Evolutionary conservation across 2,329 filamentous ascomycete species (phyloP).

Genomic region (Ophiostoma novo-ulmi): DNA sequence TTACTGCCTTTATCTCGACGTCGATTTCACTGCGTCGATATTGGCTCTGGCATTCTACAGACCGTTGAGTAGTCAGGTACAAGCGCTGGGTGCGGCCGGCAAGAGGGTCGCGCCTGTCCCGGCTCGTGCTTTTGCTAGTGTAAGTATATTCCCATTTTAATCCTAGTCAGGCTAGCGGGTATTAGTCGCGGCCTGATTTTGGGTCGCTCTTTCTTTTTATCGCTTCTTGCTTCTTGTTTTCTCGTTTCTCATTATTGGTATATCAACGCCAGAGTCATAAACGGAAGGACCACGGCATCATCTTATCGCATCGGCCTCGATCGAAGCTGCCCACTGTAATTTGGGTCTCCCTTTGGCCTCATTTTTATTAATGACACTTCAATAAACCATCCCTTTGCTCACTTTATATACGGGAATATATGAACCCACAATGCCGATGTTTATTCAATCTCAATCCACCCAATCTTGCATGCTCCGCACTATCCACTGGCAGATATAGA

Average conservation of each 20-base stretch:
- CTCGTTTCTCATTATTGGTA: no score
- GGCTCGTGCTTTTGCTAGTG: neutral
- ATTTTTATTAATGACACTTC: neutral
- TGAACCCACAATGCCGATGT: neutral
- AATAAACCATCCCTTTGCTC: neutral
- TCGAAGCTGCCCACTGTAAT: neutral
- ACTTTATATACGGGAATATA: neutral
- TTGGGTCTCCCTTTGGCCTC: neutral
- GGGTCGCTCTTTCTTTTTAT: neutral
- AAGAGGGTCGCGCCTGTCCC: slow-evolving; percentile 14
- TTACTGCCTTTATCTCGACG: no score
- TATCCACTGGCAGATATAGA: neutral
- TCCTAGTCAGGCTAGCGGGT: neutral
- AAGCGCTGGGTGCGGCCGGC: slow-evolving; percentile 11
- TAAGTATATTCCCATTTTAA: neutral
- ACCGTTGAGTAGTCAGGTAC: slow-evolving; percentile 4
- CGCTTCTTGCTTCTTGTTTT: no score
- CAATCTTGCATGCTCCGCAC: neutral
- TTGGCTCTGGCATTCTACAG: no score
- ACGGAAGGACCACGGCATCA: neutral
- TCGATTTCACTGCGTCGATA: no score
- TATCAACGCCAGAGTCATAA: neutral
- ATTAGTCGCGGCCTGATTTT: neutral
- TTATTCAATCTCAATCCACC: neutral
- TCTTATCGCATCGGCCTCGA: neutral